Conservation (phyloP, 306 rosid genomes). For the Vigna unguiculata region DNA sequence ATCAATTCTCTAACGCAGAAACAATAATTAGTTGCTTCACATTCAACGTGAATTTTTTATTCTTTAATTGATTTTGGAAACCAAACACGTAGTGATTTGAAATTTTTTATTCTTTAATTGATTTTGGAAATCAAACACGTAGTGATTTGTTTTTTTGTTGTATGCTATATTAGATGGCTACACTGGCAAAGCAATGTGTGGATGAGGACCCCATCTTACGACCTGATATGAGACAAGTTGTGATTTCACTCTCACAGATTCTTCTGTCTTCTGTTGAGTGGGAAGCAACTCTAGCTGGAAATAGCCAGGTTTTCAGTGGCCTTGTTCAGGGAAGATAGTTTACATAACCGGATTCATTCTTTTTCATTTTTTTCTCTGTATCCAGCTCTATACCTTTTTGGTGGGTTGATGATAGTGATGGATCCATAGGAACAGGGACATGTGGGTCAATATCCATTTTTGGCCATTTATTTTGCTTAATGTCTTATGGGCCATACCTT, state of each 20-base stretch:
- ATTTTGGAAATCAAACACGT: too few relatives aligned
- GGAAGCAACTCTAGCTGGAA: conserved; percentile 99
- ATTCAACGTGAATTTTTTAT: too few relatives aligned
- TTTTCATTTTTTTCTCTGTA: conserved; percentile 3
- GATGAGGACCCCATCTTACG: conserved; percentile 90
- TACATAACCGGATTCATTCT: conserved; percentile 24
- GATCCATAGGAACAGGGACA: conserved; percentile 35
- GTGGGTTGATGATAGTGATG: conserved; percentile 20
- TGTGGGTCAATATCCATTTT: conserved; percentile 39
- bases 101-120: too few relatives aligned
- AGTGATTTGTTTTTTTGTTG: conserved; percentile 24
- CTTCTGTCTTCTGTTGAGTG: conserved; percentile 92
- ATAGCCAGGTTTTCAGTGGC: conserved; percentile 98
- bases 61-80: too few relatives aligned
- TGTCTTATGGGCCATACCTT: conserved; percentile 30
- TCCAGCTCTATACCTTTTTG: conserved; percentile 27
- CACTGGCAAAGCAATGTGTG: conserved; percentile 92
- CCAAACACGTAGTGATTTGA: too few relatives aligned
- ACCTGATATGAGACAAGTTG: conserved; percentile 91
- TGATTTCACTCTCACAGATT: conserved; percentile 91
- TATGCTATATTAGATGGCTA: conserved; percentile 64
- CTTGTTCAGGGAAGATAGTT: conserved; percentile 95
- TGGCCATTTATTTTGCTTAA: conserved; percentile 27
- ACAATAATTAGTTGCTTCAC: too few relatives aligned
- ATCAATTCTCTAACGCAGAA: too few relatives aligned